A percentile compares a stretch with the other conserved stretches of the same genome.
Evolutionary conservation across 306 rosid genomes (phyloP).

Genomic region (Herpetospermum pedunculosum): DNA sequence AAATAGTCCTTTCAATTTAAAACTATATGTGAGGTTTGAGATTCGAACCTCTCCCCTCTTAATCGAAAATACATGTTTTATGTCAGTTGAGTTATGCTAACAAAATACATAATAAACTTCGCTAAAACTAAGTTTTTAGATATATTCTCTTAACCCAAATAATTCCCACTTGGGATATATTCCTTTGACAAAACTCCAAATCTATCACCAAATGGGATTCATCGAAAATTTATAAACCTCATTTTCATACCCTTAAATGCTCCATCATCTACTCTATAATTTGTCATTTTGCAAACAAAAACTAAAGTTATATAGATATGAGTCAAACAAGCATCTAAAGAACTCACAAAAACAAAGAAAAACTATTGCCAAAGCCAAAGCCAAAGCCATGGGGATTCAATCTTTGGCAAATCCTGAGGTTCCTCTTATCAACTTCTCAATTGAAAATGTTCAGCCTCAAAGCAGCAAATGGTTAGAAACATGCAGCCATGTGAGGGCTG

Average conservation of each 20-base stretch:
- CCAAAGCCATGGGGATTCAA: background rate
- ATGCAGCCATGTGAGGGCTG: slow-evolving; percentile 10
- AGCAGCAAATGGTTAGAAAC: slow-evolving; percentile 11
- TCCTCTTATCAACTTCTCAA: slow-evolving; percentile 5
- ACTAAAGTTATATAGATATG: background rate
- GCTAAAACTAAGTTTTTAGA: background rate
- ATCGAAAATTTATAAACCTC: background rate
- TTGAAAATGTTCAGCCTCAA: slow-evolving; percentile 3
- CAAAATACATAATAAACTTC: too few relatives aligned
- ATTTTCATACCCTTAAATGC: background rate
- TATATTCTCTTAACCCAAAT: background rate
- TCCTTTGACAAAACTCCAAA: slow-evolving; percentile 4
- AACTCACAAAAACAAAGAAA: background rate
- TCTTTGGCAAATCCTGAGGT: background rate
- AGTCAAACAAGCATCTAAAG: background rate
- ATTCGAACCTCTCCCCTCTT: too few relatives aligned
- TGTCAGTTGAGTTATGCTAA: too few relatives aligned
- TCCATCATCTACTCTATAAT: background rate
- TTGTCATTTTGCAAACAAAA: background rate
- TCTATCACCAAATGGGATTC: background rate
- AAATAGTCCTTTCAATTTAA: background rate
- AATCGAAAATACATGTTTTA: too few relatives aligned
- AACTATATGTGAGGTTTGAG: too few relatives aligned
- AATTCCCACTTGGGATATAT: background rate
- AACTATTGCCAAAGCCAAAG: background rate